Evolutionary conservation across 2,329 filamentous ascomycete species (phyloP), one percentile per base, ranked within the genome.

Genomic region (Sporothrix mexicana): DNA sequence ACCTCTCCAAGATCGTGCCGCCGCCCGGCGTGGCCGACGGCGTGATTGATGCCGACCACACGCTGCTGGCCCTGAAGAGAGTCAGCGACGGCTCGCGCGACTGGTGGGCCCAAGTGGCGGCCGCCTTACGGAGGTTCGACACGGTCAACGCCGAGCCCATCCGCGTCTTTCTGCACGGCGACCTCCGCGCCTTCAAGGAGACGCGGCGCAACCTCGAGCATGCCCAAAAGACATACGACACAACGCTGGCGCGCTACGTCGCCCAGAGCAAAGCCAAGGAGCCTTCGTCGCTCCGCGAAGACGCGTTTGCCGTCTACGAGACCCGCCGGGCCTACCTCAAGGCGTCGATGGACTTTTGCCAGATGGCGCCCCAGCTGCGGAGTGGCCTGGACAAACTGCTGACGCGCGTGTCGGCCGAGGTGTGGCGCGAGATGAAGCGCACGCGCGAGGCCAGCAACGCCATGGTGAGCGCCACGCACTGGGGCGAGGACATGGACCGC

Each of bases 271-370:
- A 98, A 84, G 91, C 93, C 6, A 99, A 98, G 82, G 96, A 99
- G 81, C 89, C 95, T 0, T 98, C 94, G 0, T 89, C 94, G 0
- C 85, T 99, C 72, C 88, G 96, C 74, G 96, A 99, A 81, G 96
- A 99, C 82, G 96, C 96, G 0, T 99, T 99, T 78, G 91, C 96
- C 79, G 89, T 98, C 51, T 96, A 97, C 80, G 96, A 98, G 84
- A 93, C 93, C 30, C 90, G 95, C 73, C 97, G 96, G 79, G 89
- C 91, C 45, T 99, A 99, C 80, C 85, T 98, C 59, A 95, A 94
- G 80, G 92, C 95, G 1, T 95, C 93, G 15, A 91, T 99, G 88
- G 96, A 99, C 81, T 98, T 95, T 80, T 97, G 93, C 78, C 90
- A 96, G 76, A 88, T 94, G 76, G 93, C 93, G 0, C 95, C 96